Conservation (phyloP, 208 protist species). For the Leishmania guyanensis region DNA sequence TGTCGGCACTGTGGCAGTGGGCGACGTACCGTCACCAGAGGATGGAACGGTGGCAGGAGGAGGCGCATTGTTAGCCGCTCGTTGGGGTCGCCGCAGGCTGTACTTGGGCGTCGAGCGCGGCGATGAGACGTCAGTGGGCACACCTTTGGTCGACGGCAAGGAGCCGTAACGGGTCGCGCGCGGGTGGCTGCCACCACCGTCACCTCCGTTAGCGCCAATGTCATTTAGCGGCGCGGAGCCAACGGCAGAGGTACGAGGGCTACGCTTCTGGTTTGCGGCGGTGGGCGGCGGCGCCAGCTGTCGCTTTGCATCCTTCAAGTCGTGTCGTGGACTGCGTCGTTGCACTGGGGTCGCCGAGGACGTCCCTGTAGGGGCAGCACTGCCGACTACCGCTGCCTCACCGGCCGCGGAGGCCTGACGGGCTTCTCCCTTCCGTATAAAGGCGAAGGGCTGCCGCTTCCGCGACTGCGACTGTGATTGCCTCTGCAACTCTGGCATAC, state of each 20-base stretch:
- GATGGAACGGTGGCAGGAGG: not conserved
- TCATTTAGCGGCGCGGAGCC: not conserved
- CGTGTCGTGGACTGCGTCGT: not conserved
- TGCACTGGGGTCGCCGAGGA: not conserved
- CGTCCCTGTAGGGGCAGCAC: not conserved
- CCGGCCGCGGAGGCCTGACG: conserved; percentile 27
- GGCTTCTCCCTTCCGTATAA: conserved; percentile 50
- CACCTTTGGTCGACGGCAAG: not conserved
- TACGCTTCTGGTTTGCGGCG: not conserved
- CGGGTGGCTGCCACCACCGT: not conserved
- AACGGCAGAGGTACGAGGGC: not conserved
- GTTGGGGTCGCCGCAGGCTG: conserved; percentile 9
- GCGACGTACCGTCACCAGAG: not conserved
- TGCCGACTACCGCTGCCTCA: not conserved
- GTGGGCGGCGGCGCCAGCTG: not conserved
- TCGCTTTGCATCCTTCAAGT: not conserved
- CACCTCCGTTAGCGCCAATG: not conserved
- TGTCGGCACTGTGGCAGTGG: not conserved
- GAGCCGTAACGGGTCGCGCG: not conserved
- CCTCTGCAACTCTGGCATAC: conserved; percentile 15
- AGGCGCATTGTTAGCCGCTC: not conserved
- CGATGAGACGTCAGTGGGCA: not conserved
- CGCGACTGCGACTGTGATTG: conserved; percentile 11
- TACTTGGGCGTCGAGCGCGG: conserved; percentile 1
- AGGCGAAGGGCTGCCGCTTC: conserved; percentile 42